Percentiles rank a stretch among this genome's conserved stretches.
These are phyloP conservation scores for Phytophthora ohioensis DNA, from an alignment of 352 stramenopile species.

Conservation along the genomic window DNA sequence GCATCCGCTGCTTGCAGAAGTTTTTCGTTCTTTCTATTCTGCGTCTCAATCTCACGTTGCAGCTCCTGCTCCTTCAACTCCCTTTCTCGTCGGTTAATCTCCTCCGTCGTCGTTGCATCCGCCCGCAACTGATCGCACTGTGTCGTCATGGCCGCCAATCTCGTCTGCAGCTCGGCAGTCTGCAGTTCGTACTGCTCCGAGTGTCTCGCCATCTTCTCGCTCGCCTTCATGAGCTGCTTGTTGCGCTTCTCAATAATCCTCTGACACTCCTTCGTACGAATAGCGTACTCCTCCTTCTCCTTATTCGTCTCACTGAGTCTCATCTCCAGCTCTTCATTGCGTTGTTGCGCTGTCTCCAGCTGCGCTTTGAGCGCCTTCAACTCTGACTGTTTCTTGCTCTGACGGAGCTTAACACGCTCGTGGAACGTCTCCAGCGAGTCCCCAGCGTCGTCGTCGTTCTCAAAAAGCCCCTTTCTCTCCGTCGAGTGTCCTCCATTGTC, in stretches of 20 bases:
- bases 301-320: constrained; percentile 43
- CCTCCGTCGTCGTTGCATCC: constrained; percentile 30
- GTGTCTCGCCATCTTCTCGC: constrained; percentile 69
- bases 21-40: constrained; percentile 40
- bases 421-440: constrained; percentile 82
- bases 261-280: constrained; percentile 83
- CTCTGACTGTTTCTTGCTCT: constrained; percentile 77
- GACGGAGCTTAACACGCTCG: constrained; percentile 72
- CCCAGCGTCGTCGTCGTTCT: constrained; percentile 70
- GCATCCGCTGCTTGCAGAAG: constrained; percentile 29
- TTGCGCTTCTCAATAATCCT: constrained; percentile 89
- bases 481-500: constrained; percentile 26
- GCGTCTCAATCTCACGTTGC: constrained; percentile 45
- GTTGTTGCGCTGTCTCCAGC: constrained; percentile 49
- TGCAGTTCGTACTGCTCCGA: constrained; percentile 72
- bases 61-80: constrained; percentile 55
- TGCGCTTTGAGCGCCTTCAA: constrained; percentile 56
- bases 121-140: constrained; percentile 51
- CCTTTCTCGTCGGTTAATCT: constrained; percentile 39
- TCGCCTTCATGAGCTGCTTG: constrained; percentile 87
- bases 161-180: constrained; percentile 52
- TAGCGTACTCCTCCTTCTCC: constrained; percentile 70
- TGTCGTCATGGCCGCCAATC: constrained; percentile 39
- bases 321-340: constrained; percentile 44
- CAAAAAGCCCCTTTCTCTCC: constrained; percentile 78